These are phyloP conservation scores for Saturnispora gosingensis DNA, from an alignment of 805 yeast species.

Conservation along the genomic window DNA sequence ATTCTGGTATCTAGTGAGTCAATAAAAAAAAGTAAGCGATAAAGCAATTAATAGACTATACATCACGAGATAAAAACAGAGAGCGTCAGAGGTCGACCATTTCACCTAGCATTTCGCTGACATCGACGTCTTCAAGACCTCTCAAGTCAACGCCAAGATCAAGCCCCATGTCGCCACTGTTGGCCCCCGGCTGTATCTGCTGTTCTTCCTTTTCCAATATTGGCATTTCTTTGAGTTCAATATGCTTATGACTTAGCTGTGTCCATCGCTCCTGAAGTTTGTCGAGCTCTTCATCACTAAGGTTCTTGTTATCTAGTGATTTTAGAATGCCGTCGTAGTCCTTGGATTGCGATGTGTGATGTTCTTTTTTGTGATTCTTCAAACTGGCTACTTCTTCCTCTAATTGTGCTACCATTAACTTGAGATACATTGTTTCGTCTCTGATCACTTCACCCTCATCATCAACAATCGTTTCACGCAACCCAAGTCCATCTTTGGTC, in stretches of 20 bases:
- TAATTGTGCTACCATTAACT: constrained; percentile 12
- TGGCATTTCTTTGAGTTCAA: constrained; percentile 12
- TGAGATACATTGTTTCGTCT: constrained; percentile 13
- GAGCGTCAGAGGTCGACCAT: neutral
- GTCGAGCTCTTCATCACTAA: constrained; percentile 7
- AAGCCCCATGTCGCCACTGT: neutral
- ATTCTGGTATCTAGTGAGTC: neutral
- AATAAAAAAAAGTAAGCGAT: neutral
- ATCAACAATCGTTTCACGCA: constrained; percentile 17
- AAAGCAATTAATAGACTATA: neutral
- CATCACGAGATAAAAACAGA: neutral
- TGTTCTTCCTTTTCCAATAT: constrained; percentile 7
- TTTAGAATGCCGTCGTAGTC: neutral
- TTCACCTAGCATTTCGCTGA: constrained; percentile 3
- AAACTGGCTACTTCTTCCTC: constrained; percentile 8
- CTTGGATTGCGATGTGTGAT: neutral
- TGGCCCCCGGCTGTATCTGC: neutral
- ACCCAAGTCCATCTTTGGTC: constrained; percentile 13
- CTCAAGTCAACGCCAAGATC: constrained; percentile 1
- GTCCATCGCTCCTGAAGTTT: neutral
- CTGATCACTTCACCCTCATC: constrained; percentile 8
- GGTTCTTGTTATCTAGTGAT: neutral
- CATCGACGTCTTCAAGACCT: constrained; percentile 2
- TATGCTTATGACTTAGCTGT: constrained; percentile 9
- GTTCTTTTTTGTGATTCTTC: neutral